Evolutionary conservation across 345 rosid genomes (phyloP), one percentile per base, ranked within the genome.

Genomic region (Nasturtium officinale): DNA sequence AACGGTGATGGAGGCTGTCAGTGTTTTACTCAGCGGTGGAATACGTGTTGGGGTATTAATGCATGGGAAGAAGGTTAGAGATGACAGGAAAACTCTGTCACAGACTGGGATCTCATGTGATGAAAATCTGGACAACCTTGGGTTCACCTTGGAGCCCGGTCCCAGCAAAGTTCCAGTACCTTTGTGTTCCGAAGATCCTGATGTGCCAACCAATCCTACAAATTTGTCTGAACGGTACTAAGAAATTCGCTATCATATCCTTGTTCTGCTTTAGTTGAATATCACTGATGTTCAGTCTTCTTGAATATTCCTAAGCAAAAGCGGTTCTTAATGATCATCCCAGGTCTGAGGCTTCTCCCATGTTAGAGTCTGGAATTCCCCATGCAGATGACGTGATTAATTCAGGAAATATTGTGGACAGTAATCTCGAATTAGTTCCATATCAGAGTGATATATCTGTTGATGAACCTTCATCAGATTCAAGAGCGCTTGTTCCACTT

Each of bases 31-130:
- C 42, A 87, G 94, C 64, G 83, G 86, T 47, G 89, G 90, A 66
- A 79, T 88, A 69, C 86, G 73, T 63, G 89, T 91, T 55, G 96
- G 96, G 52, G 82, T 91, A 35, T 77, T 89, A 78, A 81, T 84
- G 57, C 89, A 82, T 30, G 97, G 97, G 70, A 91, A 87, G 85
- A 91, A 89, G 75, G 85, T 91, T 38, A 80, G 89, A 77, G 97
- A 91, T 79, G 92, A 91, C 69, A 82, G 70, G 82, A 85, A 85
- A 80, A 89, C 89, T 59, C 79, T 91, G 70, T 77, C 74, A 17
- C 94, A 89, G 80, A 78, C 77, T 63, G 96, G 97, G 68, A 82
- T 91, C 54, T 76, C 87, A 63, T 82, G 85, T 32, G 73, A 85
- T 64, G 90, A 87, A 57, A 86, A 82, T 77, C 79, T 79, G 20